Conservation (phyloP, 2,329 filamentous ascomycete genomes). For the Knufia petricola region DNA sequence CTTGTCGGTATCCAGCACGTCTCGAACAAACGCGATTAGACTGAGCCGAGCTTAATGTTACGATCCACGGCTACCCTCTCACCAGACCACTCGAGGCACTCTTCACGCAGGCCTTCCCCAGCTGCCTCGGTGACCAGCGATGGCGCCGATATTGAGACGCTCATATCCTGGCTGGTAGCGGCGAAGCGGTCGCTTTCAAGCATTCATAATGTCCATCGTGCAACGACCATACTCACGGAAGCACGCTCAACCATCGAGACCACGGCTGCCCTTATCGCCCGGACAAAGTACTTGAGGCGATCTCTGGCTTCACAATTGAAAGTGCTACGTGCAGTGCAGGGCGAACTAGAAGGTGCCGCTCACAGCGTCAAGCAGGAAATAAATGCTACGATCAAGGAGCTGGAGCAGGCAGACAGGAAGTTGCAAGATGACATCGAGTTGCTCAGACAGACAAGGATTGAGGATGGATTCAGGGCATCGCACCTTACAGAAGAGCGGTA, state of each 20-base stretch:
- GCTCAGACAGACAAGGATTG: constrained; percentile 49
- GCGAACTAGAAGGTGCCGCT: constrained; percentile 36
- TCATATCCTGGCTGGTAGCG: constrained; percentile 74
- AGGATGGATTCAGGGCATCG: constrained; percentile 44
- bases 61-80: not conserved
- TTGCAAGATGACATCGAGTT: constrained; percentile 47
- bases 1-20: not conserved
- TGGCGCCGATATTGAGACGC: constrained; percentile 45
- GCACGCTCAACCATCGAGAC: constrained; percentile 71
- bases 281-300: constrained; percentile 56
- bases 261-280: constrained; percentile 60
- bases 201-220: constrained; percentile 71
- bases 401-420: constrained; percentile 50
- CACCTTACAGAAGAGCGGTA: not conserved
- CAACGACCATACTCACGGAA: constrained; percentile 72
- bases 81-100: constrained; percentile 9
- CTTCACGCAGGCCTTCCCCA: constrained; percentile 4
- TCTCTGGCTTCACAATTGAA: constrained; percentile 47
- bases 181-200: constrained; percentile 82
- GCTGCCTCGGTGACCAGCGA: constrained; percentile 1
- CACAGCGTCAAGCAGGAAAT: constrained; percentile 36
- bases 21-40: not conserved
- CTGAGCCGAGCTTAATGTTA: not conserved
- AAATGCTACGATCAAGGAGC: constrained; percentile 41
- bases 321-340: constrained; percentile 34